Base-by-base conservation (phyloP, 2,329 filamentous ascomycete species). In the Penicillium verrucosum region DNA sequence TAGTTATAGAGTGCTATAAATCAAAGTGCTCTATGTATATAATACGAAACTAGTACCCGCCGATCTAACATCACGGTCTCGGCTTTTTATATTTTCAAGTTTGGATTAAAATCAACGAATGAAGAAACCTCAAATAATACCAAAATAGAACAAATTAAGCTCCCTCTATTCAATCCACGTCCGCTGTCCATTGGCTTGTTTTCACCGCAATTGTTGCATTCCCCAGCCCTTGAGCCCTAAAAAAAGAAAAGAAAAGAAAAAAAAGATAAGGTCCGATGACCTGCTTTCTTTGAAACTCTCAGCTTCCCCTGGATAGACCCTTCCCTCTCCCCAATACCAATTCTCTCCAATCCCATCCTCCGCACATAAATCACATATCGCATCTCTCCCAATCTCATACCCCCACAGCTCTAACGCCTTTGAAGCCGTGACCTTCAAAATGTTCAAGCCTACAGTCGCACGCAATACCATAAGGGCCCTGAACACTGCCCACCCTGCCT, bases 361-460 rank as follows among this genome's bases (percentile, higher is more conserved):
- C 18, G 8, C 11, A 23, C 7, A 32, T 21, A 23, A 3, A 34
- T 25, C 4, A 23, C 23, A 16, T 9, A 32, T 37, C 18, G 16
- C 14, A n/a, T 38, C n/a, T 14, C 34, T 41, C 18, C 27, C 23
- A 7, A 12, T 14, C 14, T 9, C 18, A 6, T 32, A 23, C 14
- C 1, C n/a, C 18, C 12, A 43, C 25, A 51, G 40, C 50, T 48
- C 16, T 18, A 44, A 23, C 42, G 32, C 6, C 29, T 29, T 29
- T 27, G 23, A 50, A 48, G 27, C 32, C 42, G 23, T 21, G n/a
- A 8, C 5, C 23, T 34, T 23, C 51, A 50, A n/a, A 48, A 73
- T 74, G 68, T 68, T 73, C 65, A 69, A 61, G 36, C 62, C 67
- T 29, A 43, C 64, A 44, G 51, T 68, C 54, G 48, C 66, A 53